Evolutionary conservation across 2,329 filamentous ascomycete species (phyloP).

Genomic region (Sporothrix schenckii): DNA sequence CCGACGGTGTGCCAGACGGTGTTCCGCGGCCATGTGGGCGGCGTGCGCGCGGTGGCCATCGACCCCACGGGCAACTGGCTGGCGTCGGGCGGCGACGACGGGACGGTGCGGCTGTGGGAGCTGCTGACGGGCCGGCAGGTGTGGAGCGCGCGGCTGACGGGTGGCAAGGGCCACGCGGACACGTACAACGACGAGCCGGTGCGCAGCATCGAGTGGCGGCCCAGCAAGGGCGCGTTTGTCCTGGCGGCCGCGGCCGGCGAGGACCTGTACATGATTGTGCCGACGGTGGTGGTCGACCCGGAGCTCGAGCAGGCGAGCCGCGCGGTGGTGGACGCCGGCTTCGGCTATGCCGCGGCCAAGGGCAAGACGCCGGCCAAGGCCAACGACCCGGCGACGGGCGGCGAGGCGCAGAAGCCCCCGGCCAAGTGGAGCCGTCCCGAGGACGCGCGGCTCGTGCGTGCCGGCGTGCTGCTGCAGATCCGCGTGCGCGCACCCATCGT

Average conservation of each 20-base stretch:
- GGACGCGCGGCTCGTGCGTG: slow-evolving; percentile 69
- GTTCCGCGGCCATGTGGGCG: slow-evolving; percentile 84
- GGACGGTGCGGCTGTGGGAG: slow-evolving; percentile 88
- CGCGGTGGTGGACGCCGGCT: slow-evolving; percentile 82
- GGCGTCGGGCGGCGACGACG: slow-evolving; percentile 92
- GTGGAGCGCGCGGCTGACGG: slow-evolving; percentile 78
- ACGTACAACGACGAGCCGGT: slow-evolving; percentile 67
- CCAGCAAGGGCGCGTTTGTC: slow-evolving; percentile 76
- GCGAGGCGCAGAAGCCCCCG: slow-evolving; percentile 75
- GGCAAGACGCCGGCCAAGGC: slow-evolving; percentile 57
- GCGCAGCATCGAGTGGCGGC: slow-evolving; percentile 86
- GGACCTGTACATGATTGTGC: slow-evolving; percentile 81
- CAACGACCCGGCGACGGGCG: slow-evolving; percentile 67
- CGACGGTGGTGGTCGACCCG: slow-evolving; percentile 66
- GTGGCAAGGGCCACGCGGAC: slow-evolving; percentile 50
- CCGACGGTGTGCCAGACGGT: slow-evolving; percentile 86
- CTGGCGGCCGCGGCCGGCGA: slow-evolving; percentile 84
- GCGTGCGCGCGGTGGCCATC: slow-evolving; percentile 80
- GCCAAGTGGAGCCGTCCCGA: slow-evolving; percentile 84
- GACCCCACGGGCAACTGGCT: slow-evolving; percentile 85
- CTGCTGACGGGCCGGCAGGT: slow-evolving; percentile 82
- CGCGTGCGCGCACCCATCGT: slow-evolving; percentile 82
- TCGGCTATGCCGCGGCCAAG: slow-evolving; percentile 80
- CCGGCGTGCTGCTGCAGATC: slow-evolving; percentile 77
- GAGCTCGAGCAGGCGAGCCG: slow-evolving; percentile 74